Evolutionary conservation across 805 yeast species (phyloP).

Genomic region (Ogataea pilisensis): DNA sequence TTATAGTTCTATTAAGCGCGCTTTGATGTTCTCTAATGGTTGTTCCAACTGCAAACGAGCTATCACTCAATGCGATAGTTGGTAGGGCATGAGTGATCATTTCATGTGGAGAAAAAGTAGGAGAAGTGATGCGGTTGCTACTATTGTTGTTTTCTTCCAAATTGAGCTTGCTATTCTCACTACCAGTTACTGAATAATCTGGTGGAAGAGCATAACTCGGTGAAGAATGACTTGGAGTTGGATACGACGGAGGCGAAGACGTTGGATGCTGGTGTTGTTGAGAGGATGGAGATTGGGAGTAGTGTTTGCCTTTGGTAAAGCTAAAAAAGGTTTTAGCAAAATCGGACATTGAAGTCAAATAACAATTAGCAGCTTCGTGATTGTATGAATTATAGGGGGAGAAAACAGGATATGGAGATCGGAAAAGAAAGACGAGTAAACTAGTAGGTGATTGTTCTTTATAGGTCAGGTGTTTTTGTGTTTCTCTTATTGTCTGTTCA

Average conservation of each 20-base stretch:
- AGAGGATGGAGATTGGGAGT: conserved; percentile 9
- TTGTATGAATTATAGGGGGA: too few species aligned
- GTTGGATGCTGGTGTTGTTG: conserved; percentile 1
- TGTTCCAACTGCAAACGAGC: conserved; percentile 66
- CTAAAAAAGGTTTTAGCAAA: conserved; percentile 37
- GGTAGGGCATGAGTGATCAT: conserved; percentile 51
- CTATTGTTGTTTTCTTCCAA: neutral
- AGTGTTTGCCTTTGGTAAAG: conserved; percentile 26
- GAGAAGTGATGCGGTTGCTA: conserved; percentile 3
- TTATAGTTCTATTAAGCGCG: conserved; percentile 30
- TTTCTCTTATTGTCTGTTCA: too few species aligned
- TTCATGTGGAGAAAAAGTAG: conserved; percentile 29
- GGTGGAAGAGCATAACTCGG: conserved; percentile 4
- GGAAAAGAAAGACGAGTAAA: too few species aligned
- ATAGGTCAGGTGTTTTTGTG: too few species aligned
- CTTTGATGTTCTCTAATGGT: conserved; percentile 41
- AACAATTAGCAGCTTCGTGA: too few species aligned
- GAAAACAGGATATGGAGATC: too few species aligned
- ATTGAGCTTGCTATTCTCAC: neutral
- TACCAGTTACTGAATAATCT: too few species aligned
- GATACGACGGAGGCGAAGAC: conserved; percentile 14
- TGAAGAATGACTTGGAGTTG: too few species aligned
- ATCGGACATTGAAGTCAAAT: conserved; percentile 31
- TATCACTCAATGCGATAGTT: conserved; percentile 63
- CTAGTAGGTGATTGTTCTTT: too few species aligned